These are phyloP conservation scores for Mrakia blollopis DNA, from an alignment of 768 basidiomycete species.

Conservation along the genomic window DNA sequence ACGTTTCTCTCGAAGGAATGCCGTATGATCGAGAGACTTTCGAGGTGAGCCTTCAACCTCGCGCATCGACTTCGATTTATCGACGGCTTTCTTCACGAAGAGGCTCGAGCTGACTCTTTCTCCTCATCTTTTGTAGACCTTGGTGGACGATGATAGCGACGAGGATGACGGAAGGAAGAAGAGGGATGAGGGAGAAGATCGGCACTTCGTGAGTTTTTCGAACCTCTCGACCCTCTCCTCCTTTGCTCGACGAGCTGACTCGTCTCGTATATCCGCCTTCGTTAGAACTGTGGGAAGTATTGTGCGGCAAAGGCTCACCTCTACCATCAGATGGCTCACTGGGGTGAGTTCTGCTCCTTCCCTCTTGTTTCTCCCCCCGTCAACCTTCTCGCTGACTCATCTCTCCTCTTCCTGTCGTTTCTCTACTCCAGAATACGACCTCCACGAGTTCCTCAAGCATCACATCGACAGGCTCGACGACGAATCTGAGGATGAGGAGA, in stretches of 20 bases:
- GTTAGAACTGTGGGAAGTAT: not conserved
- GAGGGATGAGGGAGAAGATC: not conserved
- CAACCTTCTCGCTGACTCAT: not conserved
- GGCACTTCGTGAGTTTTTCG: not conserved
- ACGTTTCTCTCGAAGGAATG: not conserved
- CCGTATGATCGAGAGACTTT: constrained; percentile 3
- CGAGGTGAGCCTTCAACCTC: not conserved
- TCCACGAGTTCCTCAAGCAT: constrained; percentile 3
- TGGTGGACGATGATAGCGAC: not conserved
- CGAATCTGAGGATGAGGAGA: not conserved
- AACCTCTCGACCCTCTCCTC: not conserved
- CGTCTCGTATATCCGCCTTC: not conserved
- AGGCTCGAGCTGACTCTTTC: not conserved
- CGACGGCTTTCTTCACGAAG: not conserved
- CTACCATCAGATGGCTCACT: constrained; percentile 10
- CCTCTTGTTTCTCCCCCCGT: not conserved
- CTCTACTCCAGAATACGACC: not conserved
- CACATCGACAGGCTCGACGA: not conserved
- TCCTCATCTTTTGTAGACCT: not conserved
- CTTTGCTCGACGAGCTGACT: not conserved
- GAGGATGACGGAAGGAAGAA: not conserved
- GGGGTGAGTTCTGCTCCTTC: not conserved
- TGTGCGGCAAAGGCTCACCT: not conserved
- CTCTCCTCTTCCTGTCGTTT: not conserved
- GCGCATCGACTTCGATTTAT: too few relatives aligned